Evolutionary conservation across 2,329 filamentous ascomycete species (phyloP), one percentile per base, ranked within the genome.

Genomic region (Sporothrix humicola): DNA sequence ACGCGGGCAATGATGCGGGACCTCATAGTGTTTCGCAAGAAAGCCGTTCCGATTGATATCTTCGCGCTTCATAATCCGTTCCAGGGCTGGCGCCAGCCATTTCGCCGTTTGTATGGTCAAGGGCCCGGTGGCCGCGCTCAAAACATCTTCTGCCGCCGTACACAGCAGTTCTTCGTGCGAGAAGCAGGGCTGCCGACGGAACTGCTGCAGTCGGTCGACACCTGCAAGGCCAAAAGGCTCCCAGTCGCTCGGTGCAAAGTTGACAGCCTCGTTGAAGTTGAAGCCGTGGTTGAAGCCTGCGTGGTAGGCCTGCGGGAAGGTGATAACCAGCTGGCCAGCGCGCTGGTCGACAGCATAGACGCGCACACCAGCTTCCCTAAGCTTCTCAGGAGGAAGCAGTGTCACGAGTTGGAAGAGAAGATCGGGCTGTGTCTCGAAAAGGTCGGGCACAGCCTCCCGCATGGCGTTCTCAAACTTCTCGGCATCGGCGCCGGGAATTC

Each of bases 251-350:
- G 96, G 96, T 0, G 96, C 96, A 82, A 99, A 99, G 80, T 99
- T 99, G 77, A 99, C 96, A 5, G 96, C 96, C 81, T 99, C 96
- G 78, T 99, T 99, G 82, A 98, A 97, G 80, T 99, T 99, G 85
- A 99, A 99, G 0, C 93, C 96, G 78, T 99, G 96, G 79, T 99
- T 99, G 84, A 99, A 99, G 0, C 96, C 96, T 6, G 96, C 95
- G 80, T 99, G 96, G 78, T 98, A 99, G 0, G 96, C 96, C 80
- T 97, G 93, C 0, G 96, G 96, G 78, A 98, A 99, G 0, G 96
- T 99, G 76, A 99, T 91, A 76, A 99, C 95, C 76, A 99, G 93
- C 79, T 99, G 94, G 5, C 96, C 96, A 42, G 96, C 96, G 77
- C 95, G 89, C 81, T 99, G 96, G 80, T 99, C 96, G n/a, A 98